A percentile compares a stretch with the other conserved stretches of the same genome.
phyloP scores from a whole-genome alignment of 2,329 filamentous ascomycete species.

The Trichoderma semiorbis region DNA sequence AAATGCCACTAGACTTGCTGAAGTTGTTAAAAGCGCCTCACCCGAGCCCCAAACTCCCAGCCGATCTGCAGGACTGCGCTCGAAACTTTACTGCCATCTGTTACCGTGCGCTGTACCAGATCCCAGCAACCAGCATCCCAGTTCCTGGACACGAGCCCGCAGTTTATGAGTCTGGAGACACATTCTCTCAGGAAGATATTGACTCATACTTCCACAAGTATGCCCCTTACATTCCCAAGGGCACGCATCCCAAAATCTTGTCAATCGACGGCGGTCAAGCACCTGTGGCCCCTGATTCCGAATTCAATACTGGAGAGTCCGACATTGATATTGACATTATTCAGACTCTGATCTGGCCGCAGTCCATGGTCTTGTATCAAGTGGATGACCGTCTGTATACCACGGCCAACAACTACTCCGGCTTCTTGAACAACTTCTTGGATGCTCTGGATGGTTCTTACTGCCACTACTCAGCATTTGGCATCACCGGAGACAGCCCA shows the following conservation, averaged over 20 bases:
- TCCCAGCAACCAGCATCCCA: constrained; percentile 43
- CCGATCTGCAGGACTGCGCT: constrained; percentile 38
- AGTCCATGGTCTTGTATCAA: constrained; percentile 44
- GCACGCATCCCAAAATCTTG: constrained; percentile 40
- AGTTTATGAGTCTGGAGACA: constrained; percentile 48
- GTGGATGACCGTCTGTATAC: constrained; percentile 43
- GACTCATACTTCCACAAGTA: constrained; percentile 45
- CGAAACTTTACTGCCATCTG: constrained; percentile 55
- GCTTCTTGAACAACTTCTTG: constrained; percentile 39
- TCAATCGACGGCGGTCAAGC: constrained; percentile 44
- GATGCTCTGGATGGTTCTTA: constrained; percentile 52
- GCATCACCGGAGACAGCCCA: constrained; percentile 22
- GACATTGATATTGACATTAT: constrained; percentile 48
- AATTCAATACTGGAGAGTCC: constrained; percentile 41
- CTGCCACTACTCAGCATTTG: constrained; percentile 47
- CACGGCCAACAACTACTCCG: constrained; percentile 42
- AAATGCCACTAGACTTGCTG: neutral
- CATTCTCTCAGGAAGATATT: constrained; percentile 47
- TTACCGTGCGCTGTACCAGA: constrained; percentile 44
- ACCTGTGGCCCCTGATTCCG: constrained; percentile 32
- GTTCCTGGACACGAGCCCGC: constrained; percentile 51
- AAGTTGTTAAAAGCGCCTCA: neutral
- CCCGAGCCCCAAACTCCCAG: neutral
- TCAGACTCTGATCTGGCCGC: constrained; percentile 50
- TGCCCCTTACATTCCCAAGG: constrained; percentile 39